Evolutionary conservation across 2,329 filamentous ascomycete species (phyloP), one percentile per base, ranked within the genome.

Genomic region (Penicillium occitanis): DNA sequence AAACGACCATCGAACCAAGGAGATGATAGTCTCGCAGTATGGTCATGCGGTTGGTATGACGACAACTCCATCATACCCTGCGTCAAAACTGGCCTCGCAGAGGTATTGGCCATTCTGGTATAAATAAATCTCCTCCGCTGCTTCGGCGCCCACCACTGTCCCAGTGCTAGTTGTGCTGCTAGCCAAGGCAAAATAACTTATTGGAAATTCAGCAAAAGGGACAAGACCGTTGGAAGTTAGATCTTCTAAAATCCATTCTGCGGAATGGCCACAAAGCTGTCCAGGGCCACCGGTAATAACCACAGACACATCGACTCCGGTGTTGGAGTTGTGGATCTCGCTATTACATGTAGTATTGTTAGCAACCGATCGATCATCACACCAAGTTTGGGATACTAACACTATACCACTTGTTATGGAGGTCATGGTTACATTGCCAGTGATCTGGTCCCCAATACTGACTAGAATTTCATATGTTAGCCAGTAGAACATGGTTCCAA

Each of bases 141-240:
- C 5, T n/a, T 44, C 40, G 19, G 40, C 40, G 6, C 40, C 40
- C 17, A 44, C 17, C 40, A 44, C 40, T 10, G 40, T 44, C 17
- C 40, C 40, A 44, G 17, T 44, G 40, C 40, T 44, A 17, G 51
- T 55, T 33, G 51, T 55, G 5, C 51, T 55, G 28, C 51, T 55
- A n/a, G 51, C 51, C 28, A 55, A 55, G 25, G 28, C 25, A 55
- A 55, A 55, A n/a, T 55, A 55, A 19, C 14, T 55, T 30, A n/a
- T 11, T 33, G 51, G 51, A 19, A 55, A 55, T 33, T 55, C 51
- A 33, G 51, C 51, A 55, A 55, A 55, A 19, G 51, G 51, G 28
- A 55, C 51, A 35, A 55, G 51, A 10, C 51, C 51, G 51, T 55
- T 55, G 51, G 51, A 55, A 55, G 51, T 55, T n/a, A 55, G n/a